A percentile compares a stretch with the other conserved stretches of the same genome.
phyloP scores from a whole-genome alignment of 2,329 filamentous ascomycete species.

The Fusarium annulatum region DNA sequence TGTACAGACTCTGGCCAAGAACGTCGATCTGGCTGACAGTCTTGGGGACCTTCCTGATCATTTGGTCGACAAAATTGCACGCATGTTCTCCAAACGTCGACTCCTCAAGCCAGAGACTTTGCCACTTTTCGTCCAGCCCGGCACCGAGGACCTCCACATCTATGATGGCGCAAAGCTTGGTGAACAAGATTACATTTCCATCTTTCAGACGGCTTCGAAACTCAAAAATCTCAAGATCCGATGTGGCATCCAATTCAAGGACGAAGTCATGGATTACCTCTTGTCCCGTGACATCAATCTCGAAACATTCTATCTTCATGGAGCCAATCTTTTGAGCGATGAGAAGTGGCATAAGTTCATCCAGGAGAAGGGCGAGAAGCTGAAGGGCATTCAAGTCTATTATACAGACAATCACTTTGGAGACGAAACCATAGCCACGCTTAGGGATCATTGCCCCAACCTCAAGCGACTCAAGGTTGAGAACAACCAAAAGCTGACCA shows the following conservation, averaged over 20 bases:
- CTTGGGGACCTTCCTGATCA: constrained; percentile 68
- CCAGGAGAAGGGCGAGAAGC: constrained; percentile 68
- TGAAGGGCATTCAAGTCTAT: constrained; percentile 80
- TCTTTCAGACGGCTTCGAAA: constrained; percentile 79
- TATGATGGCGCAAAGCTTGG: constrained; percentile 74
- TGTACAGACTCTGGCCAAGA: constrained; percentile 70
- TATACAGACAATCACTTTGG: constrained; percentile 86
- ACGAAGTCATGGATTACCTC: constrained; percentile 84
- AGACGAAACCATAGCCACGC: constrained; percentile 72
- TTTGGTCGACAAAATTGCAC: constrained; percentile 68
- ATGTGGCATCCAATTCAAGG: constrained; percentile 92
- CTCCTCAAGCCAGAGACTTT: constrained; percentile 66
- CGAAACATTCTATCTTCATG: constrained; percentile 81
- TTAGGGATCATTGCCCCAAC: constrained; percentile 73
- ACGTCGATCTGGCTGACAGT: constrained; percentile 70
- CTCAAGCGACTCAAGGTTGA: constrained; percentile 82
- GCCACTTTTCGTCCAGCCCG: constrained; percentile 66
- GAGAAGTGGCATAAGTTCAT: constrained; percentile 80
- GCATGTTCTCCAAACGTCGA: constrained; percentile 69
- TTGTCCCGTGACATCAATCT: constrained; percentile 76
- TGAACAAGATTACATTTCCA: constrained; percentile 80
- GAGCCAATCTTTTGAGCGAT: constrained; percentile 84
- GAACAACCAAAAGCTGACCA: constrained; percentile 79
- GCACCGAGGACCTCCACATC: constrained; percentile 62
- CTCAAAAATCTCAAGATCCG: constrained; percentile 79